Conservation (phyloP, 1,284 basidiomycete genomes). For the Meira nashicola region DNA sequence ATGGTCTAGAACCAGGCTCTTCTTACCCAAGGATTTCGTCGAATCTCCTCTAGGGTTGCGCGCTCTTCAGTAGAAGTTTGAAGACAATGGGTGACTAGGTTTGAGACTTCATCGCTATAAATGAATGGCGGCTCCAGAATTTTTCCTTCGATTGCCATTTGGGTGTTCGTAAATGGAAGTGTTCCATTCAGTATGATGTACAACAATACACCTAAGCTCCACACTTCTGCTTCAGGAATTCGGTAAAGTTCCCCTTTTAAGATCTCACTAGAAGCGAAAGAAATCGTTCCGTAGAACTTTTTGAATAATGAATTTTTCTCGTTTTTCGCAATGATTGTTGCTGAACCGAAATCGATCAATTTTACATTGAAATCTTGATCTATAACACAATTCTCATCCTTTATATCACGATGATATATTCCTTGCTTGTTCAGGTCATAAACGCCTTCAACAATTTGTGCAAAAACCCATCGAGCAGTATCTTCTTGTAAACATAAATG, state of each 20-base stretch:
- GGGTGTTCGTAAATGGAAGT: slow-evolving; percentile 72
- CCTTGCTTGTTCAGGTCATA: slow-evolving; percentile 70
- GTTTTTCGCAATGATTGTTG: slow-evolving; percentile 67
- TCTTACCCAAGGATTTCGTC: slow-evolving; percentile 68
- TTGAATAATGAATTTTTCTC: slow-evolving; percentile 66
- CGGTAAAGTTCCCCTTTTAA: slow-evolving; percentile 64
- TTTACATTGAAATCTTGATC: slow-evolving; percentile 66
- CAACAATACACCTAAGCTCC: slow-evolving; percentile 84
- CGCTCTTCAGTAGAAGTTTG: slow-evolving; percentile 66
- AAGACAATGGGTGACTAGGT: slow-evolving; percentile 69
- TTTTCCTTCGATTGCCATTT: slow-evolving; percentile 62
- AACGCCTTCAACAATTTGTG: slow-evolving; percentile 81
- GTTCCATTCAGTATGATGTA: slow-evolving; percentile 78
- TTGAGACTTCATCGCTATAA: slow-evolving; percentile 52
- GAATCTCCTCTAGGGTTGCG: slow-evolving; percentile 68
- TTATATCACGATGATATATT: slow-evolving; percentile 83
- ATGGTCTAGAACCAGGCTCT: background rate
- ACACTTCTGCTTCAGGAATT: slow-evolving; percentile 75
- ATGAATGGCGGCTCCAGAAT: slow-evolving; percentile 43
- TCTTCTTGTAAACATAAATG: slow-evolving; percentile 71
- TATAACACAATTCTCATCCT: slow-evolving; percentile 82
- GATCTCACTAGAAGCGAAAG: slow-evolving; percentile 63
- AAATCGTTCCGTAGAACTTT: slow-evolving; percentile 44
- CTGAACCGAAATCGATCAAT: slow-evolving; percentile 86
- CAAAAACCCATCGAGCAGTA: slow-evolving; percentile 74